Base-by-base conservation (phyloP, 2,329 filamentous ascomycete genomes). In the Ilyonectria mors-panacis region DNA sequence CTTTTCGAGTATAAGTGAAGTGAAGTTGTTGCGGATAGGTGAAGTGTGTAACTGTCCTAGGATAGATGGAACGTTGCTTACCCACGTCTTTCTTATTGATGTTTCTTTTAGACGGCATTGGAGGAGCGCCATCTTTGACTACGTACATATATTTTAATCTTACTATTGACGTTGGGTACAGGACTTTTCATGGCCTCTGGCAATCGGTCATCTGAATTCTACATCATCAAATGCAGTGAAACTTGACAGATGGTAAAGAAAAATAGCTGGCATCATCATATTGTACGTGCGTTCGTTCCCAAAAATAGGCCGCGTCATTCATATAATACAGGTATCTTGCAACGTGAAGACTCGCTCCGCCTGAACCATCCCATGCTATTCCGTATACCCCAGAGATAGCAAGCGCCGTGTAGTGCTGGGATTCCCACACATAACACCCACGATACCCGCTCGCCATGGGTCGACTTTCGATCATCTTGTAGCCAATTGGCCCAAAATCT, bases 311-410 rank as follows among this genome's bases (percentile, higher is more conserved):
- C 66, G 72, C 70, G 71, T 71, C 56, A 65, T 70, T 73, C 63
- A 67, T 74, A 74, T 73, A 70, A 63, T 73, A 75, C 69, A 75
- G 59, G 67, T 66, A 66, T 70, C 59, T 70, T 58, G 65, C 63
- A 68, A 65, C 50, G 63, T 71, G 39, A 67, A 74, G 54, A 66
- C 48, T 51, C 65, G 69, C 68, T 65, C 69, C 61, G 57, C 67
- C 63, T 58, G 53, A 44, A 50, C 51, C 50, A 54, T 61, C 28
- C 58, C 50, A 35, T 65, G 63, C 58, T 30, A 33, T 62, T 57
- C 45, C 57, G 61, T 58, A 56, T 59, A 59, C 56, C 47, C 63
- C 69, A 61, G 51, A 68, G 69, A 71, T 58, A 64, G 59, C 65
- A 58, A 65, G 58, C 63, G 66, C 64, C 66, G 59, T 63, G 51